Evolutionary conservation across 208 protist species (phyloP), one percentile per base, ranked within the genome.

Genomic region (Acanthamoeba rhysodes): DNA sequence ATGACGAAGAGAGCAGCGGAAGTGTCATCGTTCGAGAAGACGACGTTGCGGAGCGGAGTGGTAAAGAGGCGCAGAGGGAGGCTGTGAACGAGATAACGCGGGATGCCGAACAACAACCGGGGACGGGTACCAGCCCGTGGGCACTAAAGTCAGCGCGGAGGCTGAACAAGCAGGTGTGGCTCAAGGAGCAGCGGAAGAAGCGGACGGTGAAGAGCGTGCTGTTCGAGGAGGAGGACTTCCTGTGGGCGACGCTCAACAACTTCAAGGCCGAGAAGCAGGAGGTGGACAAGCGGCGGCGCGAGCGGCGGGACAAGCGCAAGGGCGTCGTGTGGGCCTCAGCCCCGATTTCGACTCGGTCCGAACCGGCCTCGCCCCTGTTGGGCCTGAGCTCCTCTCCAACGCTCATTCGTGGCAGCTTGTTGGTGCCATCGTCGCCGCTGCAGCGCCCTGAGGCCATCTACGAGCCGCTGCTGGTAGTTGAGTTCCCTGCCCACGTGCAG

Each of bases 161-260:
- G 70, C 8, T 78, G 70, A 78, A 78, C 70, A 78, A 78, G 32
- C 70, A 78, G 37, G 70, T 78, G 18, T 78, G 70, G 70, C n/a
- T 78, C 10, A 78, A 32, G 70, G 70, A 78, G 32, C n/a, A 34
- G 70, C 70, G n/a, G 32, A 78, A 45, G 70, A 32, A 78, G 24
- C 70, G 70, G 32, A 78, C 34, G 70, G 32, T 78, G 32, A 78
- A 78, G 70, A 78, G 70, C 70, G 70, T 78, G 2, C 70, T 78
- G 70, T 20, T 48, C 20, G 70, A 78, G 37, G 70, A 78, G 70
- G 70, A 78, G 70, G 70, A 78, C 20, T 78, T 78, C 70, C 70
- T 78, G 18, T 78, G 70, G 70, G 27, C 32, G 32, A 78, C 70
- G 18, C 24, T 78, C 2, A 50, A 34, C n/a, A 34, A 29, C 9